Evolutionary conservation across 2,329 filamentous ascomycete species (phyloP), one percentile per base, ranked within the genome.

Genomic region (Nectriaceae sp.): DNA sequence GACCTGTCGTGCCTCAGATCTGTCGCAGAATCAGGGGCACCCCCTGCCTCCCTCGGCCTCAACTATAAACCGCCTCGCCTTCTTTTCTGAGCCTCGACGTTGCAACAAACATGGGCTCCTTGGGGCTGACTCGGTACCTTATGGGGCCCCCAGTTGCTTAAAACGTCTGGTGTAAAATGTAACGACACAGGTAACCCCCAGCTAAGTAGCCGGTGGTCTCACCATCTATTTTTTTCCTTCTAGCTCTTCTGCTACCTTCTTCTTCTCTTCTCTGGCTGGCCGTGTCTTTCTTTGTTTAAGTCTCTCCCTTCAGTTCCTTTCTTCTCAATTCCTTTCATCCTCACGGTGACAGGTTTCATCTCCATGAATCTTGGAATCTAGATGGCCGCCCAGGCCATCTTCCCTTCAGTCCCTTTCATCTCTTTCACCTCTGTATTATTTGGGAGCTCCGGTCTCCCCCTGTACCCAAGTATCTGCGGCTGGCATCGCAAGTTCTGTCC

Each of bases 11-110:
- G 75, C 75, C 62, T 77, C 75, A 76, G 65, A 68, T 68, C 61
- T 74, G 75, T 77, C 70, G 66, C 73, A 76, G 68, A 60, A 70
- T 41, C 68, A 70, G 65, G 72, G 72, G 63, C 58, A 53, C 46
- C 49, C 52, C 57, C 55, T 56, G 53, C 50, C 52, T 62, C 51
- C 41, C 55, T 54, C 45, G 56, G 53, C 41, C 46, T 39, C 38
- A 49, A 52, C 45, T 6, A 16, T 10, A 44, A 53, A 44, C 51
- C 47, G 33, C 42, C 49, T 46, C 21, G 21, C 42, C 49, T 41
- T 53, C 49, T 45, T 44, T 50, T 52, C 48, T 42, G n/a, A n/a
- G 52, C 43, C 47, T 53, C 45, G 41, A 46, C 49, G 46, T 49
- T 51, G 54, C 24, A 29, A 13, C 6, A 29, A 29, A 29, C 24